Evolutionary conservation across 257 asterid genomes (phyloP).

Genomic region (Solanum okadae): DNA sequence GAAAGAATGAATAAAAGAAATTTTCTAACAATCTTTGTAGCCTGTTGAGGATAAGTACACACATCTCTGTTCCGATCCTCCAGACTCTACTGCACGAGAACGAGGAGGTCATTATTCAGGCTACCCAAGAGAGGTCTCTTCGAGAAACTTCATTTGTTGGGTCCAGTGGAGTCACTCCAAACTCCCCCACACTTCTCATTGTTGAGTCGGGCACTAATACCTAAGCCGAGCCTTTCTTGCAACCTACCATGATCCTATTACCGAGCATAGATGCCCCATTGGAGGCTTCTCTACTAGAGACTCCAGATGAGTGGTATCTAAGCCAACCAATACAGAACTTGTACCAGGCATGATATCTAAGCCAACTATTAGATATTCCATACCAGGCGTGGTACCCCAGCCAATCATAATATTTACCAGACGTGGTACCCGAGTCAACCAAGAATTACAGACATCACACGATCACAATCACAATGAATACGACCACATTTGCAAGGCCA

Average conservation of each 20-base stretch:
- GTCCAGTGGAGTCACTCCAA: not conserved
- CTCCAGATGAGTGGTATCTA: not conserved
- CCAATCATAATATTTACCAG: not conserved
- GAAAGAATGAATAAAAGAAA: not conserved
- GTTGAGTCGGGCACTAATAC: not conserved
- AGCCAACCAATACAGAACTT: not conserved
- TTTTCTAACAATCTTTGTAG: too few relatives aligned
- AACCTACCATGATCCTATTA: not conserved
- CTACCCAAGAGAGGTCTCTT: not conserved
- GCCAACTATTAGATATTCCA: too few relatives aligned
- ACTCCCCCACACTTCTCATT: not conserved
- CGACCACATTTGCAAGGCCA: not conserved
- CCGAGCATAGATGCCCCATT: not conserved
- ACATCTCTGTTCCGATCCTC: not conserved
- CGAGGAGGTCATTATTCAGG: not conserved
- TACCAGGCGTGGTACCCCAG: too few relatives aligned
- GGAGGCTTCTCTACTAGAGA: not conserved
- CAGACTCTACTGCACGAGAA: not conserved
- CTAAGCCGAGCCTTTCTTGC: not conserved
- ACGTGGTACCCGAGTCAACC: not conserved
- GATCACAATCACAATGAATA: not conserved
- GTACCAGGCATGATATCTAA: not conserved
- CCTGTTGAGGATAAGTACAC: not conserved
- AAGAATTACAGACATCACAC: not conserved
- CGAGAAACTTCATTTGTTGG: not conserved